Base-by-base conservation (phyloP, 805 yeast species). In the Nakazawaea laoshanensis region DNA sequence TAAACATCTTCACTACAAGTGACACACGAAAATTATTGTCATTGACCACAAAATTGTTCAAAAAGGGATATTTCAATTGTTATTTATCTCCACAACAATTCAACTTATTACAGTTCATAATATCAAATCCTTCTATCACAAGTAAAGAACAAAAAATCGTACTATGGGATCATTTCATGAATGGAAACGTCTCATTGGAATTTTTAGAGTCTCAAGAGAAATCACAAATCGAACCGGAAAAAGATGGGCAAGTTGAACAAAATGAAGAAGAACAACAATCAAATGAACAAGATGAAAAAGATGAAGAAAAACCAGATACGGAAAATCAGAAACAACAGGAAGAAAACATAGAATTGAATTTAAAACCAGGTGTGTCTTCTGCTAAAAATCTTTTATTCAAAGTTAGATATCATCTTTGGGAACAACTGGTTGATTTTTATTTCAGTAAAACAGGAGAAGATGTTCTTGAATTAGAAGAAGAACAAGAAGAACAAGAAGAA, bases 371-470 rank as follows among this genome's bases (percentile, higher is more conserved):
- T 2, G 42, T 53, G 7, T 63, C 59, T 10, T 63, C 72, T 7
- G 57, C 71, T 1, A 62, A 79, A 50, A 57, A 75, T 52, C 41
- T 81, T 26, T 78, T 86, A 5, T 57, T 80, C 30, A 80, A 73
- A 40, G 55, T 80, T 15, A 60, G 89, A 41, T 80, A 78, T 43
- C 64, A 80, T 9, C 56, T 82, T 16, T 82, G 84, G 74, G 88
- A 81, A 45, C 75, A 71, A 48, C 87, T 80, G 14, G 63, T 75
- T 7, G 79, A 74, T 46, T 57, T 48, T 55, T 20, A 44, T 44
- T 30, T 12, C 16, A 27, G 28, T 12, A 42, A 39, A 27, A 29
- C 36, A 7, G 37, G 38, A 9, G 37, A 29, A 9, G 32, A 36
- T 17, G 22, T 36, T 19, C 31, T 36, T 9, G 39, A 36, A 10